Percentiles rank a stretch among this genome's conserved stretches.
phyloP scores from a whole-genome alignment of 1,139 yeast genomes.

The Lodderomyces theae region DNA sequence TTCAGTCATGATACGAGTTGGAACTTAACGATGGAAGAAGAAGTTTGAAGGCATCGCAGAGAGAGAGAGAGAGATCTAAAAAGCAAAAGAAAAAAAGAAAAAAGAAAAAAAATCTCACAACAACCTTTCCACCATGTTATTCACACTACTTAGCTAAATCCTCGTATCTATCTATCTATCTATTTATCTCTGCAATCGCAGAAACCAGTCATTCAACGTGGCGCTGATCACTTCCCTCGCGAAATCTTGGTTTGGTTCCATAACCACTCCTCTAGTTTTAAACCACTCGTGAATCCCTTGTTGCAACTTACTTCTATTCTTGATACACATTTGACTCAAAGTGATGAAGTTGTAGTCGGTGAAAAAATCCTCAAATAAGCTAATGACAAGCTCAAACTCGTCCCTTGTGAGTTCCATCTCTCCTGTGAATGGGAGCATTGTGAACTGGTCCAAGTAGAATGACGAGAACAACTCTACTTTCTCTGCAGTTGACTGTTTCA shows the following conservation, averaged over 20 bases:
- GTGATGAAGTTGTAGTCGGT: slow-evolving; percentile 10
- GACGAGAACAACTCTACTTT: slow-evolving; percentile 3
- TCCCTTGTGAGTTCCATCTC: slow-evolving; percentile 4
- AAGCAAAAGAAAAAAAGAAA: neutral
- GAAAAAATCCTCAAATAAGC: slow-evolving; percentile 10
- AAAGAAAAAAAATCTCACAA: neutral
- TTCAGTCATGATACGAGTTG: slow-evolving; percentile 17
- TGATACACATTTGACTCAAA: slow-evolving; percentile 5
- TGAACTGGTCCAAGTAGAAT: slow-evolving; percentile 6
- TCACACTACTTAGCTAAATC: neutral
- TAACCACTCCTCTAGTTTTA: slow-evolving; percentile 4
- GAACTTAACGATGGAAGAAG: neutral
- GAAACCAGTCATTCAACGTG: slow-evolving; percentile 12
- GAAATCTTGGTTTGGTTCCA: slow-evolving; percentile 8
- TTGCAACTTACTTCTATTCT: slow-evolving; percentile 9
- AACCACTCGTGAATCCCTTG: slow-evolving; percentile 6
- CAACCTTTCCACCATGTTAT: neutral
- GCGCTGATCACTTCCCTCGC: slow-evolving; percentile 9
- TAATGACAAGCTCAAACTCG: slow-evolving; percentile 5
- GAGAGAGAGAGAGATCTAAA: neutral
- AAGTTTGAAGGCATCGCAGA: neutral
- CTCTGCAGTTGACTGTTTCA: slow-evolving; percentile 4
- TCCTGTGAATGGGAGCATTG: slow-evolving; percentile 7
- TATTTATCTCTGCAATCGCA: slow-evolving; percentile 6
- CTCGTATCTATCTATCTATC: neutral